Percentiles rank a stretch among this genome's conserved stretches.
Conservation (phyloP, 192 early-diverging fungal genomes). For the Entophlyctis luteolus region DNA sequence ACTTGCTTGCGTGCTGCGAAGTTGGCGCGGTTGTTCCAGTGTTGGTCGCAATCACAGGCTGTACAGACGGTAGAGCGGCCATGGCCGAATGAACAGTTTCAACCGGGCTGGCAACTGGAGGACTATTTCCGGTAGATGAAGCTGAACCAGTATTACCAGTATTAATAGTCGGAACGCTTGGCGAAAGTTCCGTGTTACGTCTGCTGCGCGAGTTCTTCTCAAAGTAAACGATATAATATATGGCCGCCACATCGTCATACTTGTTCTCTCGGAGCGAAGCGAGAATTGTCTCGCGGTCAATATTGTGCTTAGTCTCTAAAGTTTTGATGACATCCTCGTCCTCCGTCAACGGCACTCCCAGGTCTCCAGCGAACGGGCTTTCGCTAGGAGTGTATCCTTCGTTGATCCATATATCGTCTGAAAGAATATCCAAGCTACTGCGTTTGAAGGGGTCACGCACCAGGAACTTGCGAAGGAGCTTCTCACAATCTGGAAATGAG, state of each 20-base stretch:
- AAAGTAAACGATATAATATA: constrained; percentile 61
- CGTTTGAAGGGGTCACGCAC: constrained; percentile 56
- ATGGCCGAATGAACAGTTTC: not conserved
- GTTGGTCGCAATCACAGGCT: not conserved
- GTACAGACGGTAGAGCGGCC: constrained; percentile 5
- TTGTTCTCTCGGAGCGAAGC: constrained; percentile 49
- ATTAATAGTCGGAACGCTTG: not conserved
- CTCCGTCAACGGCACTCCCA: constrained; percentile 41
- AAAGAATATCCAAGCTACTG: constrained; percentile 35
- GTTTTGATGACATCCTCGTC: constrained; percentile 51
- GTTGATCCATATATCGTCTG: constrained; percentile 14
- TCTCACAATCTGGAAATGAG: constrained; percentile 45
- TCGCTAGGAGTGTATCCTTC: constrained; percentile 38
- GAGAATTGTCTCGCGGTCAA: constrained; percentile 50
- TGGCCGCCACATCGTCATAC: constrained; percentile 53
- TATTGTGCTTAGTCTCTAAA: constrained; percentile 49
- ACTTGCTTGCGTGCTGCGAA: not conserved
- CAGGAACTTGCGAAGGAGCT: constrained; percentile 56
- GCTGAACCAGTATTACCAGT: not conserved
- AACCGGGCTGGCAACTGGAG: constrained; percentile 9
- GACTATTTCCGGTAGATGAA: not conserved
- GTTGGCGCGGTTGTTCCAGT: not conserved
- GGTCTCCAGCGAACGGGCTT: constrained; percentile 47
- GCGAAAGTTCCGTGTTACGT: not conserved
- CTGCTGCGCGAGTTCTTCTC: constrained; percentile 40